A percentile compares a stretch with the other conserved stretches of the same genome.
phyloP scores from a whole-genome alignment of 148 eudicot species.

The Silene uniflora region DNA sequence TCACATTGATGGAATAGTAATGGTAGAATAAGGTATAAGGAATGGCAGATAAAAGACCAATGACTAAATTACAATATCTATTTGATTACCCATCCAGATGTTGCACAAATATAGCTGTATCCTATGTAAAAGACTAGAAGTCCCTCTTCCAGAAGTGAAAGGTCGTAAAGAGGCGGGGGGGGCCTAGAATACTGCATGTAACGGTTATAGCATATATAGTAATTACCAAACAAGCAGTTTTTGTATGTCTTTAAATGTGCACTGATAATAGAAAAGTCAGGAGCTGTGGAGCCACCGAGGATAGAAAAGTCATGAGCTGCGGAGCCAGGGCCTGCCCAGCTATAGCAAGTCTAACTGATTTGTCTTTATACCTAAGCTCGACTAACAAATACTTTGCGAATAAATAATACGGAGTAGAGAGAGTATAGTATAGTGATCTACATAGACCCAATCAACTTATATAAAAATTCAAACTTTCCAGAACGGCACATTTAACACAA shows the following conservation, averaged over 20 bases:
- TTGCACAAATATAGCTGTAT: not conserved
- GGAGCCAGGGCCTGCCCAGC: not conserved
- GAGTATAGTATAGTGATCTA: not conserved
- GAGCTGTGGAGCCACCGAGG: not conserved
- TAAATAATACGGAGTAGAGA: not conserved
- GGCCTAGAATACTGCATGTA: no score
- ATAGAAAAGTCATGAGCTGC: not conserved
- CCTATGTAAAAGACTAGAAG: not conserved
- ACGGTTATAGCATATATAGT: no score
- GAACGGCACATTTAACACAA: not conserved
- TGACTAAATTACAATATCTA: not conserved
- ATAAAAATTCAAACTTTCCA: not conserved
- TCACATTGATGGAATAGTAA: not conserved
- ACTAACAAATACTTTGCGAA: not conserved
- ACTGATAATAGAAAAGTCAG: not conserved
- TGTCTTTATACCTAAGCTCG: not conserved
- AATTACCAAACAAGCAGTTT: no score
- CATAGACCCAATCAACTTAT: no score
- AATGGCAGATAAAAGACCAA: not conserved
- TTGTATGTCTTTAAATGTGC: not conserved
- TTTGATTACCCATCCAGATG: constrained; percentile 3
- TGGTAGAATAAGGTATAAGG: not conserved
- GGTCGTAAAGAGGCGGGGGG: no score
- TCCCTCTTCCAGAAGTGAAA: no score
- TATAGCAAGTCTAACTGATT: not conserved